A percentile compares a stretch with the other conserved stretches of the same genome.
Evolutionary conservation across 2,329 filamentous ascomycete genomes (phyloP).

Genomic region (Dactylellina haptotyla): DNA sequence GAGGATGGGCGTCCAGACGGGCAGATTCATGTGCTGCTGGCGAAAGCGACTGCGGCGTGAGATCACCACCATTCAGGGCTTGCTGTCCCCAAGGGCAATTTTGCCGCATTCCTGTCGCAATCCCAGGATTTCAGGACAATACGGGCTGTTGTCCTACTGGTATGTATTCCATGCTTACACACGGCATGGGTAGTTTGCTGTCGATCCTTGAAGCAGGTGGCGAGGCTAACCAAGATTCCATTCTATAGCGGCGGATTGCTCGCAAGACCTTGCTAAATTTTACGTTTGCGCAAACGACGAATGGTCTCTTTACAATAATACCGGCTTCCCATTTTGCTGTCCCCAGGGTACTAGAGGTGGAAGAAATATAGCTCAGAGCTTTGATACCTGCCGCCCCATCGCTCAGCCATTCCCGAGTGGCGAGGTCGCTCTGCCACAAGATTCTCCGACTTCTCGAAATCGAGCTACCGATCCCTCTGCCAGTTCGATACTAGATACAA

Average conservation of each 20-base stretch:
- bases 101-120: conserved; percentile 16
- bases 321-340: conserved; percentile 40
- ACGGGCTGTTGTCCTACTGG: conserved; percentile 40
- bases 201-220: too few relatives aligned
- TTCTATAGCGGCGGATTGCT: conserved; percentile 26
- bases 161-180: neutral
- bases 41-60: conserved; percentile 15
- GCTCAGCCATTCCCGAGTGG: conserved; percentile 6
- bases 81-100: conserved; percentile 34
- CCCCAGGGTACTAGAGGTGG: conserved; percentile 2
- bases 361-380: neutral
- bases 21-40: conserved; percentile 4
- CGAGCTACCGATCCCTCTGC: neutral
- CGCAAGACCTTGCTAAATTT: conserved; percentile 1
- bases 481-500: neutral
- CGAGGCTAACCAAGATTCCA: too few relatives aligned
- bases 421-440: conserved; percentile 14
- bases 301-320: conserved; percentile 36
- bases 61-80: conserved; percentile 9
- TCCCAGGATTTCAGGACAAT: conserved; percentile 27
- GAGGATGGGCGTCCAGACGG: conserved; percentile 32
- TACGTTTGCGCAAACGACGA: conserved; percentile 27
- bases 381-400: conserved; percentile 7
- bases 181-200: too few relatives aligned
- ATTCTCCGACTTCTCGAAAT: conserved; percentile 10